Evolutionary conservation across 345 rosid genomes (phyloP).

Genomic region (Crucihimalaya himalaica): DNA sequence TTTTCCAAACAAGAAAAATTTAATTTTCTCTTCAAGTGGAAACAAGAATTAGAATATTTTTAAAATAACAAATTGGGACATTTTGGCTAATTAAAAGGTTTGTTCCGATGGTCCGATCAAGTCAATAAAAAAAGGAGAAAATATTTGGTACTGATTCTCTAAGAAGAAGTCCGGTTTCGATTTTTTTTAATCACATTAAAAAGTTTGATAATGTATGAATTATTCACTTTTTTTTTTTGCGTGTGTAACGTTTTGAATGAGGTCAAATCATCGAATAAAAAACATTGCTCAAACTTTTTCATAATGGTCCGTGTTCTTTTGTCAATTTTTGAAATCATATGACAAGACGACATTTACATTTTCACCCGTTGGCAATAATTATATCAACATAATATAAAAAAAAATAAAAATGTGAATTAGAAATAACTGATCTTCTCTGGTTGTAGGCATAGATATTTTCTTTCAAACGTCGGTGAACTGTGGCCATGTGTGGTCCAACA

Average conservation of each 20-base stretch:
- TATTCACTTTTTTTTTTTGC: not conserved
- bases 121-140: not conserved
- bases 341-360: slow-evolving; percentile 29
- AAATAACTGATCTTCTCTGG: slow-evolving; percentile 30
- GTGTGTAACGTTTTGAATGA: slow-evolving; percentile 14
- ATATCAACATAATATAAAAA: not conserved
- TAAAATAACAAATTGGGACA: not conserved
- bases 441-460: slow-evolving; percentile 14
- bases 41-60: slow-evolving; percentile 15
- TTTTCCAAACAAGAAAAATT: not conserved
- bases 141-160: slow-evolving; percentile 26
- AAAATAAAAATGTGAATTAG: not conserved
- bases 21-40: slow-evolving; percentile 25
- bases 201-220: not conserved
- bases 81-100: not conserved
- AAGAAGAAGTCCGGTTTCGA: slow-evolving; percentile 21
- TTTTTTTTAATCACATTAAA: slow-evolving; percentile 19
- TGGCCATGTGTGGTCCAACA: slow-evolving; percentile 36
- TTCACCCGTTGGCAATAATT: slow-evolving; percentile 29
- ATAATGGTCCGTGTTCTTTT: slow-evolving; percentile 3
- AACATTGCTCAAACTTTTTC: slow-evolving; percentile 6
- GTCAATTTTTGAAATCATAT: slow-evolving; percentile 37
- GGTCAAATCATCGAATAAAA: slow-evolving; percentile 36
- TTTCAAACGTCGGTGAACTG: slow-evolving; percentile 31
- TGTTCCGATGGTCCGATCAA: slow-evolving; percentile 7